These are phyloP conservation scores for Paulownia fortunei DNA, from an alignment of 257 asterid species.

Conservation along the genomic window DNA sequence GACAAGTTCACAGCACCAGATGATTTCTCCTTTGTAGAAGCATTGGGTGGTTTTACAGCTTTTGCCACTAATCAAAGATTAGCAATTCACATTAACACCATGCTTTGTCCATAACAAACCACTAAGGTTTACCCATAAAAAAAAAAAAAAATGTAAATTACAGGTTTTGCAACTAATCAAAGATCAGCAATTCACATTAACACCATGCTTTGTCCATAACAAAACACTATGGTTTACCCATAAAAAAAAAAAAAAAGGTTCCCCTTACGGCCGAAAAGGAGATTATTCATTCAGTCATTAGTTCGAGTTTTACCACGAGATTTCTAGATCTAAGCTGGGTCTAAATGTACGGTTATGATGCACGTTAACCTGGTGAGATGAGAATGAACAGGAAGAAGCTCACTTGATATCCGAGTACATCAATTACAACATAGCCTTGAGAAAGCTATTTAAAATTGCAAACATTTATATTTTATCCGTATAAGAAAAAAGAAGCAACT, in stretches of 20 bases:
- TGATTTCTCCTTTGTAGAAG: constrained; percentile 52
- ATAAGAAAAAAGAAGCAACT: no score
- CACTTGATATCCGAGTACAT: no score
- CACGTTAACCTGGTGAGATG: no score
- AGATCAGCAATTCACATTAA: constrained; percentile 15
- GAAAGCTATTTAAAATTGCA: background rate
- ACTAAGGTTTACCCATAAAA: background rate
- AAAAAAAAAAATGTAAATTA: background rate
- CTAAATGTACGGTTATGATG: no score
- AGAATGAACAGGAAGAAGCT: no score
- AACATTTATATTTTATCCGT: background rate
- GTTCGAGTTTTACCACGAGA: no score
- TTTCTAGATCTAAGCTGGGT: no score
- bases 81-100: background rate
- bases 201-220: no score
- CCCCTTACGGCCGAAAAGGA: no score
- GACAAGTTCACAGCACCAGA: constrained; percentile 32
- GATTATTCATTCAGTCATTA: no score
- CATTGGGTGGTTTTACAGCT: constrained; percentile 51
- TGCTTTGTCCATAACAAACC: background rate
- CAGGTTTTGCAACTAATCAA: constrained; percentile 44
- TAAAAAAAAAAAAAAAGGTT: background rate
- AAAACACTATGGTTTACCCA: no score
- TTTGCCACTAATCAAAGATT: constrained; percentile 42
- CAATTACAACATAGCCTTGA: background rate